Base-by-base conservation (phyloP, 805 yeast genomes). In the Candida orba region DNA sequence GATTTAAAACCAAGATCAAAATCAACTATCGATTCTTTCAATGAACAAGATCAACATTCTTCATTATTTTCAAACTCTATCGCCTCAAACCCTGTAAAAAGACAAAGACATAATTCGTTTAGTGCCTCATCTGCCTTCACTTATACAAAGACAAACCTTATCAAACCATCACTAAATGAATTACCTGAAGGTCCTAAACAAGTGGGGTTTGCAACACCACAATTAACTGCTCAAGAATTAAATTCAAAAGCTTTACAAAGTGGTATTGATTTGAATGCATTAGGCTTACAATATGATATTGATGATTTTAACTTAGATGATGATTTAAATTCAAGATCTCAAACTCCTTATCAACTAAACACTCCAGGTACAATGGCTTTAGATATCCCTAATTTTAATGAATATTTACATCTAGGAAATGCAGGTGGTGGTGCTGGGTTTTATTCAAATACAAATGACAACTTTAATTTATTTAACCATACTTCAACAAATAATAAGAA, bases 141-240 rank as follows among this genome's bases (percentile, higher is more conserved):
- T 1, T 69, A 69, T 38, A 58, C 57, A 13, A 52, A 49, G 24
- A 27, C 29, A 27, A 40, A 43, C 6, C 44, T 43, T 13, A 34
- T 40, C 10, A 37, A 39, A 22, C 38, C 47, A 23, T 36, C 18
- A 12, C 24, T 6, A 34, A 48, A 52, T 25, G 49, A 50, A 24
- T 18, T 51, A 14, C 60, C 61, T 4, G 75, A 72, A 33, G 75
- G 74, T 0, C 89, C 90, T 2, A 73, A 72, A 36, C 88, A 84
- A 54, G 89, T 84, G 23, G 85, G 81, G 2, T 86, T 84, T 57
- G 78, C 95, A 1, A 84, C 95, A 1, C 96, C 95, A 3, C 95
- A 87, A 59, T 55, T 79, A 37, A 55, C 69, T 12, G 80, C 83
- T 2, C 65, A 66, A 17, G 76, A 75, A 31, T 50, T 71, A 20